These are phyloP conservation scores for Rubus parviflorus DNA, from an alignment of 306 rosid species.

Conservation along the genomic window DNA sequence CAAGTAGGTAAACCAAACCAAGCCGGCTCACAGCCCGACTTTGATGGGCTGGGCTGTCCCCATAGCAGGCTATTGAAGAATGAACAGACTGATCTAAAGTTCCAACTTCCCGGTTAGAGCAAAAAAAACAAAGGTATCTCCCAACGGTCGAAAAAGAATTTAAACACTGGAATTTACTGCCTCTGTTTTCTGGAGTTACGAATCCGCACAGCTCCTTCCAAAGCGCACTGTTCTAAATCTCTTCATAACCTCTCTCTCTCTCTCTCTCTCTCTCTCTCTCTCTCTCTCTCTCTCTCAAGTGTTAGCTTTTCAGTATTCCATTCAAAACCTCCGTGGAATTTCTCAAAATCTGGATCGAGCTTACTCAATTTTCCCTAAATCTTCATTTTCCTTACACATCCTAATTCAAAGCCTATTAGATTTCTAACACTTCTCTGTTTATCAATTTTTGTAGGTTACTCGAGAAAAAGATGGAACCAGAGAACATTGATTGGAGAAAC, in stretches of 20 bases:
- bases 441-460: constrained; percentile 14
- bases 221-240: neutral
- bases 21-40: no score
- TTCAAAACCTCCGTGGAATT: neutral
- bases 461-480: constrained; percentile 44
- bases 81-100: no score
- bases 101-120: no score
- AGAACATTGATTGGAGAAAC: constrained; percentile 52
- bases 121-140: neutral
- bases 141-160: constrained; percentile 21
- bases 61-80: no score
- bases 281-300: neutral
- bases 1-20: no score
- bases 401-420: neutral
- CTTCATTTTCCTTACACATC: neutral
- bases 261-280: neutral
- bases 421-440: neutral
- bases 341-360: neutral
- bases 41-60: no score
- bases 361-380: neutral
- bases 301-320: neutral
- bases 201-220: neutral
- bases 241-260: neutral
- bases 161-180: neutral
- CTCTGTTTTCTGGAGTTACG: constrained; percentile 9